Evolutionary conservation across 345 rosid genomes (phyloP).

Genomic region (Dimocarpus longan): DNA sequence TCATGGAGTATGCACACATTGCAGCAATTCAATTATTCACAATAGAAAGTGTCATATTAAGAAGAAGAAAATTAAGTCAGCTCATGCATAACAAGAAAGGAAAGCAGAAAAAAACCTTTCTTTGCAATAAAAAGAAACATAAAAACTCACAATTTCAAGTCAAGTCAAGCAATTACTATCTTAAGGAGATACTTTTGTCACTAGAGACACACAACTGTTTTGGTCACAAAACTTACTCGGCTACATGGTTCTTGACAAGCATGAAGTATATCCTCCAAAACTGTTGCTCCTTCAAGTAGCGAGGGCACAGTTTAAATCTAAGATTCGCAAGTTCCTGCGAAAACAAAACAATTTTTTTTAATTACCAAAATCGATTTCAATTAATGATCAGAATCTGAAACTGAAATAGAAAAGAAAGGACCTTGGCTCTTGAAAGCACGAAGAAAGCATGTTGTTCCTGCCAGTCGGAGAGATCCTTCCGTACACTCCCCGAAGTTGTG

Average conservation of each 20-base stretch:
- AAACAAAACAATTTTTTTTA: not conserved
- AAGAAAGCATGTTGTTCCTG: constrained; percentile 75
- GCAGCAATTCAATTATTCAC: not conserved
- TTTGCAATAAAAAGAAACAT: not conserved
- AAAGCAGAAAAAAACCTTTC: not conserved
- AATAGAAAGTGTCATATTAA: not conserved
- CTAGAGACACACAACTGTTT: not conserved
- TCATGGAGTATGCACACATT: not conserved
- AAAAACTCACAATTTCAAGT: not conserved
- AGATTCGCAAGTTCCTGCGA: constrained; percentile 78
- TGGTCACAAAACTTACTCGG: constrained; percentile 49
- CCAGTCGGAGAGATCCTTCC: constrained; percentile 81
- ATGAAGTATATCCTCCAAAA: constrained; percentile 87
- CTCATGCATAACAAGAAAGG: not conserved
- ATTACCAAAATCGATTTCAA: constrained; percentile 3
- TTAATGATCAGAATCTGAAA: too few species aligned
- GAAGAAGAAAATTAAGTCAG: not conserved
- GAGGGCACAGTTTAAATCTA: constrained; percentile 78
- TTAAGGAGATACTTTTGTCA: not conserved
- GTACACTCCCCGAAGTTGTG: constrained; percentile 39
- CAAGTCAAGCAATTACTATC: not conserved
- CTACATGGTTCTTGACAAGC: constrained; percentile 66
- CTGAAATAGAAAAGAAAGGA: not conserved
- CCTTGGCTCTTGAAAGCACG: constrained; percentile 70
- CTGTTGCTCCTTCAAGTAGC: constrained; percentile 69